phyloP scores from a whole-genome alignment of 169 alveolate genomes.

The Sarcocystis neurona region DNA sequence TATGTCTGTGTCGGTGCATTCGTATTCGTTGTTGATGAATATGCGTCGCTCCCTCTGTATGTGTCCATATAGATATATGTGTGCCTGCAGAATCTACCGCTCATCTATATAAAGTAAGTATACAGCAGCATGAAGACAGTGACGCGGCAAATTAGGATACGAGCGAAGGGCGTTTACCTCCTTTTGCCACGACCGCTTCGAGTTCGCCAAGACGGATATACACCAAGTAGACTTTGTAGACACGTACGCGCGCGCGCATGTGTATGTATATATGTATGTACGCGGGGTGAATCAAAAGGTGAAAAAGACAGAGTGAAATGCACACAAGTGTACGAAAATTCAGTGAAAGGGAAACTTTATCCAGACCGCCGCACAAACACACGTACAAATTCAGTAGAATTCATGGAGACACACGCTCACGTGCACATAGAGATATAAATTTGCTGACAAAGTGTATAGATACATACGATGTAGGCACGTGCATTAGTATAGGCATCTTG shows the following conservation, averaged over 20 bases:
- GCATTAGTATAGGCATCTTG: too few relatives aligned
- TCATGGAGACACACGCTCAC: neutral
- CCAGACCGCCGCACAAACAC: neutral
- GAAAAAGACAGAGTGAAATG: neutral
- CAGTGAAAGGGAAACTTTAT: neutral
- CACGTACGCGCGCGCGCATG: neutral
- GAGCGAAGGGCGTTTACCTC: neutral
- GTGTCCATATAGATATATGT: neutral
- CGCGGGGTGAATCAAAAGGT: neutral
- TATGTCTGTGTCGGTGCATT: too few relatives aligned
- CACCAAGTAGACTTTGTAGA: too few relatives aligned
- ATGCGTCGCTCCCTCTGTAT: too few relatives aligned
- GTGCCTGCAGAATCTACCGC: neutral
- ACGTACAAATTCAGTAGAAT: neutral
- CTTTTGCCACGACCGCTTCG: neutral
- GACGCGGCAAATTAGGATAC: neutral
- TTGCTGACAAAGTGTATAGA: neutral
- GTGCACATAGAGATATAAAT: neutral
- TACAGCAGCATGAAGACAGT: neutral
- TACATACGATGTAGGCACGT: too few relatives aligned
- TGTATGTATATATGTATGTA: neutral
- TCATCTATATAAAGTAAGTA: neutral
- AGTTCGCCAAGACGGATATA: neutral
- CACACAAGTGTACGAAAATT: neutral
- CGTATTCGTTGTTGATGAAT: too few relatives aligned